A percentile compares a stretch with the other conserved stretches of the same genome.
Conservation (phyloP, 768 basidiomycete genomes). For the Kwoniella dendrophila region DNA sequence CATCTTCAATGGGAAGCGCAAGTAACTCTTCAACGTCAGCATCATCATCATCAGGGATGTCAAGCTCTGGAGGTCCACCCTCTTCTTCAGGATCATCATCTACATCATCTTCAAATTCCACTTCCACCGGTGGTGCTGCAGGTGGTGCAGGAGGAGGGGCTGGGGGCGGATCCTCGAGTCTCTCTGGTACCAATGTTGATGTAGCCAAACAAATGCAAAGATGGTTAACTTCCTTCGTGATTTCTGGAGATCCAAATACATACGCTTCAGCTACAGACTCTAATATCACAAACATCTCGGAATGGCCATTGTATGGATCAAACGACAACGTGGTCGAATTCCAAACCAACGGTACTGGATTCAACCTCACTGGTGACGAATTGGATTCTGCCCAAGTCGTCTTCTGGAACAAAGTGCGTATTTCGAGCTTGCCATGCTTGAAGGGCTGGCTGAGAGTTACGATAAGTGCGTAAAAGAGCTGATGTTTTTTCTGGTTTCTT, state of each 20-base stretch:
- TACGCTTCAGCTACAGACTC: not conserved
- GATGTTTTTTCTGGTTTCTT: too few relatives aligned
- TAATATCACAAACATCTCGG: not conserved
- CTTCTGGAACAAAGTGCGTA: not conserved
- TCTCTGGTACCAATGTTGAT: not conserved
- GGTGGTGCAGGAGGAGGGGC: not conserved
- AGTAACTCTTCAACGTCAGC: not conserved
- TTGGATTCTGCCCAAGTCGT: not conserved
- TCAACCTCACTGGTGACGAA: not conserved
- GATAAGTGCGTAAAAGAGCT: too few relatives aligned
- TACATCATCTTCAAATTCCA: not conserved
- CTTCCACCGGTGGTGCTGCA: not conserved
- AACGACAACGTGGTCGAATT: not conserved
- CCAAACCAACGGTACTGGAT: not conserved
- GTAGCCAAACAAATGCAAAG: not conserved
- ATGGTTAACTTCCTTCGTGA: not conserved
- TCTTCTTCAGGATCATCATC: not conserved
- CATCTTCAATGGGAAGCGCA: not conserved
- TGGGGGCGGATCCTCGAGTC: too few relatives aligned
- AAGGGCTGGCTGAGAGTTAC: too few relatives aligned
- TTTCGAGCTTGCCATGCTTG: too few relatives aligned
- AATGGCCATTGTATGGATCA: not conserved
- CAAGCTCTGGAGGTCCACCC: not conserved
- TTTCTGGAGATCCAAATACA: not conserved
- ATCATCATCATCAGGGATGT: not conserved